These are phyloP conservation scores for Wickerhamiella domercqiae DNA, from an alignment of 805 yeast species.

Conservation along the genomic window DNA sequence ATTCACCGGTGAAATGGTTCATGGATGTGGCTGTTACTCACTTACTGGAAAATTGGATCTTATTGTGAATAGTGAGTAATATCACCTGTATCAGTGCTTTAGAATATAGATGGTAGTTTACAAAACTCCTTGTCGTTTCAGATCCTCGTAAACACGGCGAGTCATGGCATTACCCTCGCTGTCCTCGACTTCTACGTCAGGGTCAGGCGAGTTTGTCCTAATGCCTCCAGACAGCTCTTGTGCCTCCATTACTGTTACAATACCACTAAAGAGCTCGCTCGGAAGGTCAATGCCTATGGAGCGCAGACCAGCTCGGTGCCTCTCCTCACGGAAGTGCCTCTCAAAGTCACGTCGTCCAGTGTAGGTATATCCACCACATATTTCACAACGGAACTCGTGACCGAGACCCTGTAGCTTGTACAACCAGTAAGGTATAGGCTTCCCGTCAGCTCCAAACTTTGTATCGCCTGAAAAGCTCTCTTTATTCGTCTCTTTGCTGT, in stretches of 20 bases:
- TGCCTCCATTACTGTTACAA: conserved; percentile 57
- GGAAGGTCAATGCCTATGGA: conserved; percentile 52
- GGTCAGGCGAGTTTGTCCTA: conserved; percentile 24
- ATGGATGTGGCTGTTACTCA: no score
- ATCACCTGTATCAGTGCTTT: no score
- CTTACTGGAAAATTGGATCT: no score
- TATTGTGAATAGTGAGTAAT: no score
- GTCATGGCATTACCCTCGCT: conserved; percentile 87
- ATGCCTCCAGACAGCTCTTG: conserved; percentile 30
- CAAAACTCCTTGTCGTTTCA: conserved; percentile 74
- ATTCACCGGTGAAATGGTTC: no score
- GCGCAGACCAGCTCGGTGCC: conserved; percentile 59
- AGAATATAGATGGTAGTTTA: conserved; percentile 20
- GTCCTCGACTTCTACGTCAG: conserved; percentile 73
- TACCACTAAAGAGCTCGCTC: conserved; percentile 42
- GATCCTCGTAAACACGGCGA: conserved; percentile 63
- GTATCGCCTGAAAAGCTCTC: conserved; percentile 36
- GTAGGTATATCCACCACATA: conserved; percentile 63
- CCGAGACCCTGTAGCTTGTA: conserved; percentile 80
- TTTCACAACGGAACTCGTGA: conserved; percentile 58
- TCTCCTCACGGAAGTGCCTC: conserved; percentile 51
- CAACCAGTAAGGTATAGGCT: conserved; percentile 87
- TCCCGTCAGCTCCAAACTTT: conserved; percentile 79
- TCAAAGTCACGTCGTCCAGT: conserved; percentile 60
- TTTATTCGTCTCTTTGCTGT: conserved; percentile 19